Evolutionary conservation across 306 rosid genomes (phyloP).

Genomic region (Medicago arabica): DNA sequence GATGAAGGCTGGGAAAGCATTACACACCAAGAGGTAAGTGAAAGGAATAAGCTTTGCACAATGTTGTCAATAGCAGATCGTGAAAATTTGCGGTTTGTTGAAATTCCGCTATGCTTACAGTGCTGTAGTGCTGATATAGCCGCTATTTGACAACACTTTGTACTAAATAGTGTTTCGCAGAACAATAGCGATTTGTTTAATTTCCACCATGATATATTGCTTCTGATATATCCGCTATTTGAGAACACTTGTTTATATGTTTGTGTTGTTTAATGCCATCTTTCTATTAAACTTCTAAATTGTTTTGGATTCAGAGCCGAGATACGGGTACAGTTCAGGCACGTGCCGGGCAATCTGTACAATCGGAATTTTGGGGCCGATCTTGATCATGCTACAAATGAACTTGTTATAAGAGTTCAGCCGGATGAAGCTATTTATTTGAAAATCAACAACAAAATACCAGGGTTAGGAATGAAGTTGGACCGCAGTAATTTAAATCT

Average conservation of each 20-base stretch:
- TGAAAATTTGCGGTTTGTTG: neutral
- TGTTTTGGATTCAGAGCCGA: slow-evolving; percentile 68
- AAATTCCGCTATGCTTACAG: neutral
- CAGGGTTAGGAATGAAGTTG: slow-evolving; percentile 88
- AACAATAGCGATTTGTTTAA: neutral
- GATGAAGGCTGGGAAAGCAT: slow-evolving; percentile 95
- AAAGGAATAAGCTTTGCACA: slow-evolving; percentile 19
- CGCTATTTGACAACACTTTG: neutral
- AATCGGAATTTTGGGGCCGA: slow-evolving; percentile 76
- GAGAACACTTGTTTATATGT: neutral
- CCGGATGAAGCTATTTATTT: slow-evolving; percentile 92
- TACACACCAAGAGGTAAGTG: slow-evolving; percentile 70
- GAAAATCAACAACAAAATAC: slow-evolving; percentile 89
- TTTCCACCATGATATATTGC: neutral
- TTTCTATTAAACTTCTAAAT: slow-evolving; percentile 4
- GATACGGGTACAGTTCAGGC: slow-evolving; percentile 94
- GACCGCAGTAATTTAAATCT: slow-evolving; percentile 87
- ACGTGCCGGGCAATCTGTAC: slow-evolving; percentile 86
- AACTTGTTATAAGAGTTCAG: slow-evolving; percentile 91
- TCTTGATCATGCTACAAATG: slow-evolving; percentile 80
- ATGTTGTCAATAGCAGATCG: neutral
- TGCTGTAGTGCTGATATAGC: neutral
- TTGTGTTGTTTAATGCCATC: neutral
- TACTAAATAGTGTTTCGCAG: neutral
- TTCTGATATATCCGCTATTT: neutral